Base-by-base conservation (phyloP, 495 filamentous ascomycete species). In the Tuber microsphaerosporum region DNA sequence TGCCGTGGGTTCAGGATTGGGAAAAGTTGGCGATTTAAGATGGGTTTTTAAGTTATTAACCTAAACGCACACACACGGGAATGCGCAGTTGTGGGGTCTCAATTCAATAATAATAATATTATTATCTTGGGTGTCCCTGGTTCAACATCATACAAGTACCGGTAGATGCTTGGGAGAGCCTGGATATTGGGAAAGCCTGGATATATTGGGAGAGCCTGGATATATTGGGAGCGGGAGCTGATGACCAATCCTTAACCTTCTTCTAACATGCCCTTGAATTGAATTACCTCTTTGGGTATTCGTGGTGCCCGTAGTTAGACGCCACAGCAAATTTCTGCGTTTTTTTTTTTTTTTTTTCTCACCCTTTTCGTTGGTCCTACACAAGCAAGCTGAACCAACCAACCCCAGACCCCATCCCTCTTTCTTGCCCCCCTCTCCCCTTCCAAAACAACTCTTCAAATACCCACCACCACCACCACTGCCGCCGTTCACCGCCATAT, bases 361-460 rank as follows among this genome's bases (percentile, higher is more conserved):
- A 16, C 10, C 12, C n/a, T 16, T 61, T 61, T 31, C n/a, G n/a
- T 56, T 26, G 56, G 56, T 61, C 26, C n/a, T n/a, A 8, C 56
- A 65, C 56, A 31, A n/a, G 16, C 26, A 14, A 26, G n/a, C n/a
- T 4, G 1, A n/a, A 26, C 9, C 7, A n/a, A 26, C 9, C 7
- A 56, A n/a, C 48, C 45, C 45, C 22, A 56, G 39, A 41, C 39
- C 8, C 48, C 48, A 12, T 56, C 56, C 26, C 14, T 5, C 56
- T 65, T 14, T 31, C 26, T 17, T 2, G 26, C 56, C 56, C 26
- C 4, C 4, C 17, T 19, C 56, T 65, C 56, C 56, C 56, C 12
- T 65, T 34, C 56, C 56, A 34, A 26, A 17, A 17, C 56, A 17
- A 73, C 43, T 70, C 61, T 73, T 48, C 61, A 70, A 73, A 73